Conservation (phyloP, 176 grass and related monocot species). For the Thalia dealbata region DNA sequence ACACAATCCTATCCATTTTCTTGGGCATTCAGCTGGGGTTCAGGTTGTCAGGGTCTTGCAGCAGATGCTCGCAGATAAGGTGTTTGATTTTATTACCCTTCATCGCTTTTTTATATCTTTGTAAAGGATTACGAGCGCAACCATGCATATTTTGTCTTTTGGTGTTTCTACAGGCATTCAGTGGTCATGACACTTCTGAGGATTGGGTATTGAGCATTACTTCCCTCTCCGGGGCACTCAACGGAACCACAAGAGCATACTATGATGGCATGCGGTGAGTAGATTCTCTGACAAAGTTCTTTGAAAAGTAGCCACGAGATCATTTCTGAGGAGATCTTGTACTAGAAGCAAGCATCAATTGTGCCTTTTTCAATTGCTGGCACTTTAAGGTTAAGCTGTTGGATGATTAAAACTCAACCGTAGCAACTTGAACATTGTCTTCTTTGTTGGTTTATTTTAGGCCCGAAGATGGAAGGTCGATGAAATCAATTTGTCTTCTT, state of each 20-base stretch:
- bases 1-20: constrained; percentile 55
- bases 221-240: constrained; percentile 68
- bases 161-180: constrained; percentile 32
- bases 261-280: constrained; percentile 52
- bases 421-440: background rate
- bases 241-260: constrained; percentile 62
- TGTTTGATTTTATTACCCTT: constrained; percentile 6
- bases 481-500: constrained; percentile 38
- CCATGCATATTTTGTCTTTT: background rate
- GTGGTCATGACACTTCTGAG: constrained; percentile 41
- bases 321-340: too few species aligned
- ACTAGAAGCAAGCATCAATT: too few species aligned
- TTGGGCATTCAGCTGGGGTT: constrained; percentile 73
- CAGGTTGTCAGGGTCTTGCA: constrained; percentile 73
- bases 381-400: too few species aligned
- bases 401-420: too few species aligned
- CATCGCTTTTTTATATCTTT: background rate
- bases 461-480: constrained; percentile 28
- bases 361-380: too few species aligned
- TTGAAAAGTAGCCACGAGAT: background rate
- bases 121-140: background rate
- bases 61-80: constrained; percentile 82
- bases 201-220: constrained; percentile 71
- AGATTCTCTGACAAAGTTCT: background rate
- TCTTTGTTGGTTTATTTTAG: background rate